A percentile compares a stretch with the other conserved stretches of the same genome.
phyloP scores from a whole-genome alignment of 2,329 filamentous ascomycete species.

The Coleophoma cylindrospora region DNA sequence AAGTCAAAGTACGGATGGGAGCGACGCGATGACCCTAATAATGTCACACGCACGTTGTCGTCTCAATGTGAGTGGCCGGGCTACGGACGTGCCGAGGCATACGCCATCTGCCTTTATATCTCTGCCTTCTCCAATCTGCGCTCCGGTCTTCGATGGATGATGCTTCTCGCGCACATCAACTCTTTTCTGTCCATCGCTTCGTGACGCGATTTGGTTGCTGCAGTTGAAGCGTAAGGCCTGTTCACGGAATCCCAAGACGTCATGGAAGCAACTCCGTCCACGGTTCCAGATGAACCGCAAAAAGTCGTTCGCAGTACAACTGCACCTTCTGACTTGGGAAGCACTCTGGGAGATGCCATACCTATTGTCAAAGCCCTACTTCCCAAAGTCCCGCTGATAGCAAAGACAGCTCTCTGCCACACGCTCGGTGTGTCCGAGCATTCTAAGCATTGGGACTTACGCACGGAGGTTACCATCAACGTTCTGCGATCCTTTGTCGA shows the following conservation, averaged over 20 bases:
- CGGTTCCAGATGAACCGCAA: background rate
- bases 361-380: conserved; percentile 26
- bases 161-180: no score
- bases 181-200: no score
- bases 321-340: background rate
- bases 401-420: conserved; percentile 59
- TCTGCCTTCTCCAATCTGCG: no score
- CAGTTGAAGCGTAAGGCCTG: no score
- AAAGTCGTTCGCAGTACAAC: background rate
- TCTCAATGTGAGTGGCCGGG: no score
- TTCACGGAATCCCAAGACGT: background rate
- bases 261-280: background rate
- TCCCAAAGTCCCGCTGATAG: conserved; percentile 54
- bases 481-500: conserved; percentile 63
- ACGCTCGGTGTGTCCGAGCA: conserved; percentile 63
- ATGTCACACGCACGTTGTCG: no score
- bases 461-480: conserved; percentile 66
- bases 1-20: no score
- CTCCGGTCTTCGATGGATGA: no score
- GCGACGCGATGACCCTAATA: no score
- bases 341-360: conserved; percentile 2
- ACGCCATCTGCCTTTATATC: no score
- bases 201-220: no score
- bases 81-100: no score
- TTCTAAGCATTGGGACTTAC: conserved; percentile 72